Conservation (phyloP, 2,329 filamentous ascomycete genomes). For the Pseudogymnoascus sp. region DNA sequence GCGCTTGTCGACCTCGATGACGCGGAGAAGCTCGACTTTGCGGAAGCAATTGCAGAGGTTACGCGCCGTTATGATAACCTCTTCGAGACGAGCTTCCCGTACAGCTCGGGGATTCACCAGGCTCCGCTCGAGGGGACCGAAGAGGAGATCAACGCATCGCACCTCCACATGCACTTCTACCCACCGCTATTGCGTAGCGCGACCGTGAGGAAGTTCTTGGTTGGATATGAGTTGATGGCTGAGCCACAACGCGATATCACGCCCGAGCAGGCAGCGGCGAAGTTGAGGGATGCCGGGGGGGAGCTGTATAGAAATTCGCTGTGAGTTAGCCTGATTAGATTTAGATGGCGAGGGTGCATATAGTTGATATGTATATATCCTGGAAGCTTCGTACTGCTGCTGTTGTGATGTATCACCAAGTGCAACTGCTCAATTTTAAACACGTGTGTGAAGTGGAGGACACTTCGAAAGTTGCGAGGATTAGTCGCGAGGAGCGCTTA, state of each 20-base stretch:
- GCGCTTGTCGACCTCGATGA: slow-evolving; percentile 73
- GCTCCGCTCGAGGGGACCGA: slow-evolving; percentile 74
- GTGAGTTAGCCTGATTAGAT: neutral
- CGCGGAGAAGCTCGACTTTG: slow-evolving; percentile 63
- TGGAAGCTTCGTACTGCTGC: neutral
- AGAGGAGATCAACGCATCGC: slow-evolving; percentile 78
- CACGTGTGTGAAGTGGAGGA: neutral
- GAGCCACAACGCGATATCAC: slow-evolving; percentile 99
- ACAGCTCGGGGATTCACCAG: slow-evolving; percentile 94
- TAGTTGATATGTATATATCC: neutral
- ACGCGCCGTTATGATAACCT: slow-evolving; percentile 92
- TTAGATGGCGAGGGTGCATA: neutral
- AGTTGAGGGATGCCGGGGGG: slow-evolving; percentile 66
- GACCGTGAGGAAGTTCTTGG: slow-evolving; percentile 90
- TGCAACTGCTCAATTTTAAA: neutral
- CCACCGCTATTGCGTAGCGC: slow-evolving; percentile 86
- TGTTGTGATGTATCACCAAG: neutral
- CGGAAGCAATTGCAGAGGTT: slow-evolving; percentile 79
- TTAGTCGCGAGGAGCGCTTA: neutral
- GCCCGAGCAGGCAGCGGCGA: slow-evolving; percentile 82
- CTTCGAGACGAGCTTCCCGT: slow-evolving; percentile 94
- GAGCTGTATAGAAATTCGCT: slow-evolving; percentile 68
- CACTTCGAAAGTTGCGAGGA: neutral
- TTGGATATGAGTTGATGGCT: slow-evolving; percentile 92
- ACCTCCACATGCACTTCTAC: slow-evolving; percentile 97